Evolutionary conservation across 2,329 filamentous ascomycete genomes (phyloP).

Genomic region (Diaporthe eres): DNA sequence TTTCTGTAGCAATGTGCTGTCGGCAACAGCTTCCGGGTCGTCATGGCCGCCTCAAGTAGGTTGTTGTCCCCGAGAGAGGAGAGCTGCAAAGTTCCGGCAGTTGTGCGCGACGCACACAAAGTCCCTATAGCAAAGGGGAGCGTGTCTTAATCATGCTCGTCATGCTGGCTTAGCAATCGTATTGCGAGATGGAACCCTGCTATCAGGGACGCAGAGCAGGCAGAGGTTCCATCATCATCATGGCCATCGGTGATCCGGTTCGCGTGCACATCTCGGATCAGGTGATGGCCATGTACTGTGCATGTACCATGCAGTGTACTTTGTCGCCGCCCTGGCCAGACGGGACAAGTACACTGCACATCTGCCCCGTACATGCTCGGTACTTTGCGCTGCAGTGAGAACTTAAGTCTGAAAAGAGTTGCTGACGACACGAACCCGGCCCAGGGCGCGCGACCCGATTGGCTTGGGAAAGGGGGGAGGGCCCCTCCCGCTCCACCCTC

Average conservation of each 20-base stretch:
- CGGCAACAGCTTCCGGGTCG: slow-evolving; percentile 26
- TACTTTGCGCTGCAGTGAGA: slow-evolving; percentile 23
- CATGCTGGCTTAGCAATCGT: background rate
- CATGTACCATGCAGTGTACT: background rate
- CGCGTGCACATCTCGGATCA: background rate
- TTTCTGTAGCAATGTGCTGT: slow-evolving; percentile 19
- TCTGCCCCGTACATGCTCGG: background rate
- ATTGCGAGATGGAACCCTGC: slow-evolving; percentile 11
- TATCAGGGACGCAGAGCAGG: slow-evolving; percentile 2
- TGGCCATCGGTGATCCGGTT: background rate
- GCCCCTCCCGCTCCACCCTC: slow-evolving; percentile 25
- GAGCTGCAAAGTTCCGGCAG: slow-evolving; percentile 19
- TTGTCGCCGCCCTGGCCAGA: background rate
- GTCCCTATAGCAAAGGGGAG: background rate
- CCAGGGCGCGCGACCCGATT: slow-evolving; percentile 15
- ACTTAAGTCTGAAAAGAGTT: slow-evolving; percentile 28
- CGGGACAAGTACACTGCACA: background rate
- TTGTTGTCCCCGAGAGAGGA: background rate
- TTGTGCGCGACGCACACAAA: background rate
- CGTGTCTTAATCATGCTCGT: background rate
- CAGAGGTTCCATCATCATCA: background rate
- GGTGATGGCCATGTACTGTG: slow-evolving; percentile 3
- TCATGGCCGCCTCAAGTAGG: background rate
- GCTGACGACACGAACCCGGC: slow-evolving; percentile 26
- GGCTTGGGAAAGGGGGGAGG: slow-evolving; percentile 19